phyloP scores from a whole-genome alignment of 2,329 filamentous ascomycete species.

The Chrysoporthe cubensis region DNA sequence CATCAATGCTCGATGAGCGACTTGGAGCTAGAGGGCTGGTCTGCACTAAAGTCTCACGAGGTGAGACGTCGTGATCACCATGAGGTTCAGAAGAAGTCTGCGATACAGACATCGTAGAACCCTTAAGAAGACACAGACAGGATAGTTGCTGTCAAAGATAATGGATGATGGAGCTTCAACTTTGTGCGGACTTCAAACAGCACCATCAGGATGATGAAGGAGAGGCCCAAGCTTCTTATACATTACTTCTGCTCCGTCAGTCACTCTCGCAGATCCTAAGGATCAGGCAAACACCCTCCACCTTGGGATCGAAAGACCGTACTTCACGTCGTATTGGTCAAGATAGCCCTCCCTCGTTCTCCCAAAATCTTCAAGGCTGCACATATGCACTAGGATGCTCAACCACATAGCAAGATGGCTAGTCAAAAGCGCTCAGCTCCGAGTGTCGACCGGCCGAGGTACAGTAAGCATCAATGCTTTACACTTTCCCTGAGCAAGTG shows the following conservation, averaged over 20 bases:
- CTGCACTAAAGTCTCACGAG: neutral
- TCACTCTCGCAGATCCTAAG: neutral
- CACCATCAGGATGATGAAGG: neutral
- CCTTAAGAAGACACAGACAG: neutral
- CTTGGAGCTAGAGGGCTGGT: neutral
- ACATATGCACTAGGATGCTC: neutral
- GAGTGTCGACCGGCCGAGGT: neutral
- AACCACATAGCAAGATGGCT: neutral
- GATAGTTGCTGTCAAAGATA: neutral
- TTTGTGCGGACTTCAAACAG: neutral
- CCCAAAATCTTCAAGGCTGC: neutral
- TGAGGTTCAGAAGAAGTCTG: neutral
- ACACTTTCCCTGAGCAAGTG: neutral
- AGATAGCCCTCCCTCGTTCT: neutral
- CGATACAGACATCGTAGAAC: conserved; percentile 1
- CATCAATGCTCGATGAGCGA: neutral
- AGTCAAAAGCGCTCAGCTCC: neutral
- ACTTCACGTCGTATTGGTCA: neutral
- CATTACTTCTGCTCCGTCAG: neutral
- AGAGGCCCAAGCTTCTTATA: neutral
- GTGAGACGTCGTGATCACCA: neutral
- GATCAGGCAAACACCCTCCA: neutral
- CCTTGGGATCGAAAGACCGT: neutral
- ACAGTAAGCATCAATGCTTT: neutral
- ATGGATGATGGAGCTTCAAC: neutral